Evolutionary conservation across 768 basidiomycete species (phyloP), one percentile per base, ranked within the genome.

Genomic region (Boletus barrowsii): DNA sequence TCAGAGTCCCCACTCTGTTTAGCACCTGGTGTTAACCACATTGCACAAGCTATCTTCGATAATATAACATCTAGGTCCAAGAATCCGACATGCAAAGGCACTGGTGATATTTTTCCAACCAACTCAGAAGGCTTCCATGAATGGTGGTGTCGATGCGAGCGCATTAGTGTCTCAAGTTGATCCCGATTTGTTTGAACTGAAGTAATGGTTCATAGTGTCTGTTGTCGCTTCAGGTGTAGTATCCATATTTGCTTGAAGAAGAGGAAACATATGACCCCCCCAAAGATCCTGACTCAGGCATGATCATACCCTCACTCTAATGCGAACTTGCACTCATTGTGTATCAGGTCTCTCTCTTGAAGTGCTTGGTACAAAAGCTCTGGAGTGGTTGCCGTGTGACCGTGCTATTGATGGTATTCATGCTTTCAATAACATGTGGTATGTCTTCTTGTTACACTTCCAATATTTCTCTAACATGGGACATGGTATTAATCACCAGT

Each of bases 241-340:
- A 80, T 61, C 75, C 81, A 26, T 91, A 78, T 69, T 73, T 93
- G 22, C 69, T 90, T 10, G 78, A 87, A 57, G 88, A 88, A 67
- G 91, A 93, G 58, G 88, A 90, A 40, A 90, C 86, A 0, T 93
- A 90, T 56, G 87, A 90, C 65, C 89, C 88, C 1, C 91, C 90
- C 4, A 84, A 89, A 62, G 91, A 93, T 69, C 90, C 91, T 10
- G 91, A 93, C 65, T 90, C 84, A 56, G 83, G 90, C 84, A 54
- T n/a, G 55, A 35, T 46, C 2, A 11, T 40, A 7, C 36, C 5
- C 20, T 39, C 4, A 2, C 29, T 22, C 10, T 5, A 5, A 41
- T 44, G 17, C 5, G 4, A n/a, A 11, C 32, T 14, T 6, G 10
- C 8, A 0, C 54, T 37, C 11, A 59, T 41, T 24, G 32, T 6